Percentiles rank a stretch among this genome's conserved stretches.
phyloP scores from a whole-genome alignment of 805 yeast species.

The Lachancea lanzarotensis region DNA sequence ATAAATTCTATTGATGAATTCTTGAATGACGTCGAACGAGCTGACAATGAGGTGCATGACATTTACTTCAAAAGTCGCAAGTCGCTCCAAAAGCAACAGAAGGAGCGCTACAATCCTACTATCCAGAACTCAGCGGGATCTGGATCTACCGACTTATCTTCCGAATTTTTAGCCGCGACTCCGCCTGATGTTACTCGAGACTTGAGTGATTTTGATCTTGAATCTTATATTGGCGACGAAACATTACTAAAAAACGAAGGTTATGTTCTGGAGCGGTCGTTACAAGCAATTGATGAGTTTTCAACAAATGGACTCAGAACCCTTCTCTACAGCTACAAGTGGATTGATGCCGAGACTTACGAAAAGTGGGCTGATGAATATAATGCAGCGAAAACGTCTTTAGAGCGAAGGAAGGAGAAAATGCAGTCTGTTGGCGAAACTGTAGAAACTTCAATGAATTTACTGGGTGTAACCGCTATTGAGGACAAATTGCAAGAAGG shows the following conservation, averaged over 20 bases:
- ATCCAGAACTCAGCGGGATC: conserved; percentile 3
- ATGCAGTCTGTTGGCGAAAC: conserved; percentile 67
- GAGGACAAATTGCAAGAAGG: conserved; percentile 96
- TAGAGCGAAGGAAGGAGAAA: conserved; percentile 56
- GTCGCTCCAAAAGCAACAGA: conserved; percentile 55
- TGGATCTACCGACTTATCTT: conserved; percentile 2
- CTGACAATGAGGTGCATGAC: conserved; percentile 46
- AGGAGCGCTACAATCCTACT: conserved; percentile 41
- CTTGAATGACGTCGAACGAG: conserved; percentile 37
- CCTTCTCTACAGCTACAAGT: conserved; percentile 70
- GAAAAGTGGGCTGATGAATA: conserved; percentile 61
- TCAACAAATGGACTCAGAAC: conserved; percentile 95
- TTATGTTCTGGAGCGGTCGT: conserved; percentile 71
- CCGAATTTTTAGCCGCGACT: conserved; percentile 2
- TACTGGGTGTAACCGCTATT: conserved; percentile 92
- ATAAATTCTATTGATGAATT: conserved; percentile 45
- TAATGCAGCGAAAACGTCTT: conserved; percentile 68
- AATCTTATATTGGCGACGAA: conserved; percentile 45
- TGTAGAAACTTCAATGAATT: conserved; percentile 60
- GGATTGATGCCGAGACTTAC: conserved; percentile 57
- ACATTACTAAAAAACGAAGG: conserved; percentile 62
- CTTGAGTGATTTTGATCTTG: conserved; percentile 12
- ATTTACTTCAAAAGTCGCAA: conserved; percentile 48
- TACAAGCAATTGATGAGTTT: conserved; percentile 88
- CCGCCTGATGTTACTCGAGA: conserved; percentile 2